Evolutionary conservation across 352 stramenopile genomes (phyloP), one percentile per base, ranked within the genome.

Genomic region (Aphanomyces euteiches): DNA sequence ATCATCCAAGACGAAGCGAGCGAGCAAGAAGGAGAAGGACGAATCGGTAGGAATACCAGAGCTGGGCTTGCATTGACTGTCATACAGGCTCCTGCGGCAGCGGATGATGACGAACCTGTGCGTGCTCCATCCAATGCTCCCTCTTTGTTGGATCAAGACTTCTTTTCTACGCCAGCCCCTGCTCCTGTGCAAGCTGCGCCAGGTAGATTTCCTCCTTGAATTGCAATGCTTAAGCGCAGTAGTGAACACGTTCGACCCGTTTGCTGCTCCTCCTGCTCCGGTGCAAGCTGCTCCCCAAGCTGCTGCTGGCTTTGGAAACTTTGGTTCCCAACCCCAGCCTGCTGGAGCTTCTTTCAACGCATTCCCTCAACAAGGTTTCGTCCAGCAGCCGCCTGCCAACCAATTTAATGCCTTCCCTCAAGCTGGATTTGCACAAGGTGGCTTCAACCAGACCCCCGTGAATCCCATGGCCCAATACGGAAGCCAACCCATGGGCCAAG

Each of bases 21-120:
- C 81, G n/a, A 87, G 85, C 69, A 94, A 90, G 75, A 89, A 91
- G 77, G 80, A 90, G 74, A 89, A 91, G 77, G 80, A 92, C 69
- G 85, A 89, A 47, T 19, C 64, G 48, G 64, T 70, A 34, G 12
- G 38, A 34, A 10, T 12, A 39, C 59, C 37, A 10, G 6, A 1
- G 10, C 34, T 21, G 19, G 12, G 73, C 17, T 13, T 36, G 47
- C 15, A 5, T 63, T 41, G 37, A 57, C 70, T 21, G 57, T 61
- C 48, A 17, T 75, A 17, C 59, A 90, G 64, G 76, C 85, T 61
- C 69, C 76, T 15, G 75, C 79, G 57, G 63, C 68, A 21, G 76
- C 79, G 37, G 53, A 54, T 77, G 37, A 57, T 74, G 53, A 76
- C 78, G 1, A 92, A 90, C 73, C 64, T 13, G 48, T 64, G 39